Evolutionary conservation across 202 grass and related monocot genomes (phyloP).

Genomic region (Dendrocalamus latiflorus): DNA sequence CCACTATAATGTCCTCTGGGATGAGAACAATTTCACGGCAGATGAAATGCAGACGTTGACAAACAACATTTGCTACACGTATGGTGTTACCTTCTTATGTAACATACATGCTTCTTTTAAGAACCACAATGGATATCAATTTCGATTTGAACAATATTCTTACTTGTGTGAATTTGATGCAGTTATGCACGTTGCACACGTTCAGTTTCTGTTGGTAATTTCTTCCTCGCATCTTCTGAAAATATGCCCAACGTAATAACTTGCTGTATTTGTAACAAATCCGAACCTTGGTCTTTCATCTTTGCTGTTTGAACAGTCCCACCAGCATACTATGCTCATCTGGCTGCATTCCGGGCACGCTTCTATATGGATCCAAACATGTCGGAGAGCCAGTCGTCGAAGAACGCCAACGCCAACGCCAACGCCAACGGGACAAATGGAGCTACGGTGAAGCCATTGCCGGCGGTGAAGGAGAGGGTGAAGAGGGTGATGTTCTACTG

Average conservation of each 20-base stretch:
- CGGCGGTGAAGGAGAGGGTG: constrained; percentile 61
- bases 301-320: constrained; percentile 43
- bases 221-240: background rate
- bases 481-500: constrained; percentile 80
- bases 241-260: background rate
- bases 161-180: constrained; percentile 6
- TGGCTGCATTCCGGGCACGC: constrained; percentile 65
- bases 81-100: constrained; percentile 12
- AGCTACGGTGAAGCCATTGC: constrained; percentile 38
- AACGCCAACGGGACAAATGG: constrained; percentile 5
- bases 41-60: constrained; percentile 76
- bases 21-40: constrained; percentile 63
- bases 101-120: background rate
- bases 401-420: constrained; percentile 13
- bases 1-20: constrained; percentile 54
- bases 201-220: constrained; percentile 61
- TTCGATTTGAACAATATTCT: background rate
- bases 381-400: constrained; percentile 8
- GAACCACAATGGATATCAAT: background rate
- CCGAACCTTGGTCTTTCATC: background rate
- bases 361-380: constrained; percentile 64
- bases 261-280: background rate
- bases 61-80: constrained; percentile 79
- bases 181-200: constrained; percentile 62
- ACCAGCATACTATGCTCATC: constrained; percentile 63